phyloP scores from a whole-genome alignment of 2,329 filamentous ascomycete genomes.

The Fusarium fujikuroi region DNA sequence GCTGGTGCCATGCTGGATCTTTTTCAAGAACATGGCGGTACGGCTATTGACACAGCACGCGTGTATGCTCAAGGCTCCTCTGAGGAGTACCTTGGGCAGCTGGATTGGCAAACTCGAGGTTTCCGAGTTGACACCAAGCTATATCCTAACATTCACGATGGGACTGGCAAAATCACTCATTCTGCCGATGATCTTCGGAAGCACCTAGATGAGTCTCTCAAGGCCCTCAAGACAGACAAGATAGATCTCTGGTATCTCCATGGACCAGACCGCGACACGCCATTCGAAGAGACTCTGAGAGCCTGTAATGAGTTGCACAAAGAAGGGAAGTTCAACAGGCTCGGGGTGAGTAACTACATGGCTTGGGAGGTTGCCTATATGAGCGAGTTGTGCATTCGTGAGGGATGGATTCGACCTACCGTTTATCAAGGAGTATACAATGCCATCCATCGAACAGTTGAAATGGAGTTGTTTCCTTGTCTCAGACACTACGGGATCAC shows the following conservation, averaged over 20 bases:
- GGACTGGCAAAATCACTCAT: not conserved
- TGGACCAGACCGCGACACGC: slow-evolving; percentile 67
- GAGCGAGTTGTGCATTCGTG: slow-evolving; percentile 72
- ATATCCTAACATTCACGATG: slow-evolving; percentile 1
- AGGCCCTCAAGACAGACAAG: slow-evolving; percentile 22
- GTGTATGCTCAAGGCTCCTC: slow-evolving; percentile 1
- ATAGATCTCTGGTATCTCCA: slow-evolving; percentile 50
- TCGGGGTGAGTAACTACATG: slow-evolving; percentile 79
- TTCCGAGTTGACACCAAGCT: slow-evolving; percentile 1
- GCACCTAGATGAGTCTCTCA: slow-evolving; percentile 7
- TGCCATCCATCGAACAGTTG: slow-evolving; percentile 62
- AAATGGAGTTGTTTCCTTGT: slow-evolving; percentile 72
- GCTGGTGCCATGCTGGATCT: not conserved
- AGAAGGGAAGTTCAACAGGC: slow-evolving; percentile 75
- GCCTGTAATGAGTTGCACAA: slow-evolving; percentile 76
- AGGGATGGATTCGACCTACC: slow-evolving; percentile 75
- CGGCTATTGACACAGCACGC: not conserved
- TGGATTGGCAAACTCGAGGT: not conserved
- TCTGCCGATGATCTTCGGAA: not conserved
- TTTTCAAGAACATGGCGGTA: not conserved
- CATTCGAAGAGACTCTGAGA: slow-evolving; percentile 75
- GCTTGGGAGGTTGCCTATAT: slow-evolving; percentile 83
- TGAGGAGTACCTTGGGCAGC: slow-evolving; percentile 2
- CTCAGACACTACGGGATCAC: slow-evolving; percentile 75
- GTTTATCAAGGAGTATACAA: slow-evolving; percentile 80